A percentile compares a stretch with the other conserved stretches of the same genome.
These are phyloP conservation scores for Artomyces pyxidatus DNA, from an alignment of 768 basidiomycete species.

Conservation along the genomic window DNA sequence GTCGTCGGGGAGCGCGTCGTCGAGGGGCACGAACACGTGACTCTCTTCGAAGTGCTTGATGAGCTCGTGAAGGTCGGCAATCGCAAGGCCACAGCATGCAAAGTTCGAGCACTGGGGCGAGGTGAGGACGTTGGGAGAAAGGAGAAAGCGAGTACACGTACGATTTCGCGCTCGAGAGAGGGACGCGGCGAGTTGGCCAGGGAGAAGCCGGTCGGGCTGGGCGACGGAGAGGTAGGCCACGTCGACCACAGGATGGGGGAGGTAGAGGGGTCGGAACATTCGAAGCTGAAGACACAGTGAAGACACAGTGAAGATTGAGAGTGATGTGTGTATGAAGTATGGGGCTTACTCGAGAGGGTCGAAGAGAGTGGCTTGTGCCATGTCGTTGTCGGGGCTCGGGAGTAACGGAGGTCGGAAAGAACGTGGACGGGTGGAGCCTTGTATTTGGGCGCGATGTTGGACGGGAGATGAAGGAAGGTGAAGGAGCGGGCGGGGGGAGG, in stretches of 20 bases:
- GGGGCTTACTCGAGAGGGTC: too few relatives aligned
- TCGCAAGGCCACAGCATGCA: slow-evolving; percentile 38
- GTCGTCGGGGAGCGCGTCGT: neutral
- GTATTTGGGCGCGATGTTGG: neutral
- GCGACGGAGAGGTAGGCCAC: slow-evolving; percentile 1
- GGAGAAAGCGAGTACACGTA: neutral
- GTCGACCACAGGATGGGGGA: neutral
- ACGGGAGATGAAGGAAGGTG: neutral
- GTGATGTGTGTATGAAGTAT: too few relatives aligned
- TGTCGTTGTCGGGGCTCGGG: too few relatives aligned
- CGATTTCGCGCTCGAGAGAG: slow-evolving; percentile 17
- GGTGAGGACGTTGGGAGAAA: neutral
- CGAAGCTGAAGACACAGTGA: neutral
- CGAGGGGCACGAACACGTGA: slow-evolving; percentile 22
- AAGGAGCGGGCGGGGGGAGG: neutral
- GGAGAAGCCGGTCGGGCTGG: neutral
- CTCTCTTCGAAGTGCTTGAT: slow-evolving; percentile 43
- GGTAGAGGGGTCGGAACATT: neutral
- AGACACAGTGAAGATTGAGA: too few relatives aligned
- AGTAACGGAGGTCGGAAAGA: too few relatives aligned
- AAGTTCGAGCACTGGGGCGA: slow-evolving; percentile 34
- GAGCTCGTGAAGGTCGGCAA: slow-evolving; percentile 40
- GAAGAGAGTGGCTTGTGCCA: too few relatives aligned
- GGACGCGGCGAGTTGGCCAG: neutral
- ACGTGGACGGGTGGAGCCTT: neutral